Evolutionary conservation across 306 rosid species (phyloP).

Genomic region (Lathyrus oleraceus): DNA sequence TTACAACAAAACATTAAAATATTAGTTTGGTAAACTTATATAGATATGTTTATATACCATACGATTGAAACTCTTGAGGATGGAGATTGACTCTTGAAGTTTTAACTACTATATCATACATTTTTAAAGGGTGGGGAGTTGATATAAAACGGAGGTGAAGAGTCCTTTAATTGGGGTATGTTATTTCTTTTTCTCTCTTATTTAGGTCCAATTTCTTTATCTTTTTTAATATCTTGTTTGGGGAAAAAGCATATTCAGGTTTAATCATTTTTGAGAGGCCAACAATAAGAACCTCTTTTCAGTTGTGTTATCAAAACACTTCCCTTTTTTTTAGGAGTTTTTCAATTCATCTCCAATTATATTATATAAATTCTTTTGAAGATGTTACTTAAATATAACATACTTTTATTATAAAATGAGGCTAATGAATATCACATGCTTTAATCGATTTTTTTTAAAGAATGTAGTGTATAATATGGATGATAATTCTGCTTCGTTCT

Average conservation of each 20-base stretch:
- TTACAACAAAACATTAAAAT: not conserved
- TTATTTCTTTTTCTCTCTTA: constrained; percentile 5
- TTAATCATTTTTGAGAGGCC: not conserved
- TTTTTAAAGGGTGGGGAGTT: not conserved
- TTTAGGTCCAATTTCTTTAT: not conserved
- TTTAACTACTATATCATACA: constrained; percentile 2
- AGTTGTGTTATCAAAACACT: not conserved
- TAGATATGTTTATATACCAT: not conserved
- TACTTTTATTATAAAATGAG: too few species aligned
- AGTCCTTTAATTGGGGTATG: constrained; percentile 18
- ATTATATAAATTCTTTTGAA: too few species aligned
- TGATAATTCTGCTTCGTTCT: too few species aligned
- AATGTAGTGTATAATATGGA: too few species aligned
- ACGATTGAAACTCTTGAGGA: constrained; percentile 6
- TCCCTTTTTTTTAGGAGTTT: not conserved
- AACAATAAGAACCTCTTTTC: not conserved
- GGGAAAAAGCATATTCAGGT: not conserved
- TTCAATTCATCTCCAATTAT: too few species aligned
- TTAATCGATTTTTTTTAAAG: too few species aligned
- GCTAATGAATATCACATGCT: too few species aligned
- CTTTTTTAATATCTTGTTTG: not conserved
- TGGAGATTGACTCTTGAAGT: constrained; percentile 27
- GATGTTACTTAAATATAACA: too few species aligned
- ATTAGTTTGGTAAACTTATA: not conserved
- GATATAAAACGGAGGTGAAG: constrained; percentile 15